Percentiles rank a stretch among this genome's conserved stretches.
These are phyloP conservation scores for Mycena polygramma DNA, from an alignment of 768 basidiomycete genomes.

Conservation along the genomic window DNA sequence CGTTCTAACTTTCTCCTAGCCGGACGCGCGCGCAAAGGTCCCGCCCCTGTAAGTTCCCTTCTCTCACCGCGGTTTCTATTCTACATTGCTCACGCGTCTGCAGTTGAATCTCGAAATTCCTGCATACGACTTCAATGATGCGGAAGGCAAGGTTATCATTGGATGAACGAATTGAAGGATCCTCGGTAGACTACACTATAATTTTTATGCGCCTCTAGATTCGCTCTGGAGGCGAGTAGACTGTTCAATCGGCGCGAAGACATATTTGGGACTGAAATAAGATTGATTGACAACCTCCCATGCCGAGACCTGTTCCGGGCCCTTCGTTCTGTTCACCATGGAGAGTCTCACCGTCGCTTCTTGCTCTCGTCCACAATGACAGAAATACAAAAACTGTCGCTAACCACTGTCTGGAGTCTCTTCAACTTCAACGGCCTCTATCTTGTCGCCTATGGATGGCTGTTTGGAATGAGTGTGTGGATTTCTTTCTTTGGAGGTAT, in stretches of 20 bases:
- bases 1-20: constrained; percentile 59
- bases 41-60: constrained; percentile 84
- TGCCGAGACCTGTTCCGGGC: neutral
- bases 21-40: constrained; percentile 95
- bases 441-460: constrained; percentile 69
- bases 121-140: constrained; percentile 88
- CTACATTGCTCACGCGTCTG: constrained; percentile 22
- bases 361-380: constrained; percentile 23
- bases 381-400: constrained; percentile 51
- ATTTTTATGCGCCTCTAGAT: constrained; percentile 29
- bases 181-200: constrained; percentile 44
- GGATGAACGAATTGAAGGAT: constrained; percentile 65
- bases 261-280: too few relatives aligned
- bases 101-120: constrained; percentile 97
- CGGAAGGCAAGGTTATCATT: constrained; percentile 86
- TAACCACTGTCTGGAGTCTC: constrained; percentile 49
- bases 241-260: neutral
- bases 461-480: constrained; percentile 85
- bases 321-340: neutral
- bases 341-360: neutral
- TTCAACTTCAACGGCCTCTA: constrained; percentile 57
- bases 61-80: neutral
- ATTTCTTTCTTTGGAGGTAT: constrained; percentile 75
- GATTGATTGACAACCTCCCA: too few relatives aligned
- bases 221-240: constrained; percentile 30